phyloP scores from a whole-genome alignment of 2,329 filamentous ascomycete species.

The Ophiostoma tasmaniense region DNA sequence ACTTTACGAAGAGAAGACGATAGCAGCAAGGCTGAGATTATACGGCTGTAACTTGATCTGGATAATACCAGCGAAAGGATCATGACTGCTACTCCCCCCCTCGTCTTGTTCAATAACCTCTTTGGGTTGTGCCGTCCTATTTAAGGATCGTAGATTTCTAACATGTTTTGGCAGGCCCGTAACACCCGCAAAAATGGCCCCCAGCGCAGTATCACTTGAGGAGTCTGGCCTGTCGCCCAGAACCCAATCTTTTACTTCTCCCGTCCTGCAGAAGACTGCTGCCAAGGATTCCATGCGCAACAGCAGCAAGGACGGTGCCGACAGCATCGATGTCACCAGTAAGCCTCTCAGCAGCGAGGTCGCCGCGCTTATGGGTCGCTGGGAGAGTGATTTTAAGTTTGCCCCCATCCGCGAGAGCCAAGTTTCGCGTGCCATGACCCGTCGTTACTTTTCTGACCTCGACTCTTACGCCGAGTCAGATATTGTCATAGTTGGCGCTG shows the following conservation, averaged over 20 bases:
- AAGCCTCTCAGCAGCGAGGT: conserved; percentile 25
- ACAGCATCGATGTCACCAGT: conserved; percentile 1
- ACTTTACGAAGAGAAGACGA: background rate
- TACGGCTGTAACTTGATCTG: conserved; percentile 33
- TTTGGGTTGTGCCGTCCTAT: background rate
- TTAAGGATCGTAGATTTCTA: background rate
- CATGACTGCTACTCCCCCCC: conserved; percentile 73
- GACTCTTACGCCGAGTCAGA: conserved; percentile 86
- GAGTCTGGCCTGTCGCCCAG: conserved; percentile 3
- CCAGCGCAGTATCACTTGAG: conserved; percentile 44
- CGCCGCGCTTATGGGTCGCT: conserved; percentile 53
- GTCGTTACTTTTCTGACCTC: conserved; percentile 84
- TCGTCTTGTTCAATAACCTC: conserved; percentile 17
- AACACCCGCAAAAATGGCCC: conserved; percentile 53
- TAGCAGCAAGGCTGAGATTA: conserved; percentile 30
- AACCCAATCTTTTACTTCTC: conserved; percentile 38
- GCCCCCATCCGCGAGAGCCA: conserved; percentile 83
- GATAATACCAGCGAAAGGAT: conserved; percentile 70
- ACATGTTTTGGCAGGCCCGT: background rate
- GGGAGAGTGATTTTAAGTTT: conserved; percentile 75
- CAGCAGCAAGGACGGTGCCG: conserved; percentile 19
- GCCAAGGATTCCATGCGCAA: background rate
- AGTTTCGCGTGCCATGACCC: conserved; percentile 87
- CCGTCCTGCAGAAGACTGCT: conserved; percentile 32
- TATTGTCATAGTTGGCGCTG: conserved; percentile 87